Percentiles rank a stretch among this genome's conserved stretches.
Evolutionary conservation across 192 early-diverging fungal species (phyloP).

Genomic region (Coemansia asiatica): DNA sequence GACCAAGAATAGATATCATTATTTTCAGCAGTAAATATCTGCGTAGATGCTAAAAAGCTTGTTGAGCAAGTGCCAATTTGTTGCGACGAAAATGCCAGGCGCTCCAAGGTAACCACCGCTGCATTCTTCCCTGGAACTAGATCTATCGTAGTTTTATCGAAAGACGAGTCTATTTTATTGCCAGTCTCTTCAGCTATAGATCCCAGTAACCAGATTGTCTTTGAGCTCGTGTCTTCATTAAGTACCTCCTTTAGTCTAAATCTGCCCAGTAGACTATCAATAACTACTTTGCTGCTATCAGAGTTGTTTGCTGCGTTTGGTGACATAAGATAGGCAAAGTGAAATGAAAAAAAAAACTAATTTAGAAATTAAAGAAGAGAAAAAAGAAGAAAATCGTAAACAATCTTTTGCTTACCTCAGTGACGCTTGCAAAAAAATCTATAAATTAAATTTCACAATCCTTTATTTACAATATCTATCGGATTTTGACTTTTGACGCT

Average conservation of each 20-base stretch:
- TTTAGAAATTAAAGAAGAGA: neutral
- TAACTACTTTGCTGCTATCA: neutral
- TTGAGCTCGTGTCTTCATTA: slow-evolving; percentile 38
- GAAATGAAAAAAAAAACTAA: neutral
- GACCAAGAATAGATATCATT: slow-evolving; percentile 75
- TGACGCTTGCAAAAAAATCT: too few species aligned
- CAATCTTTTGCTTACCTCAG: too few species aligned
- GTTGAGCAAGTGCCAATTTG: neutral
- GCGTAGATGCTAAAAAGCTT: slow-evolving; percentile 6
- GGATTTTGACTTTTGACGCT: slow-evolving; percentile 16
- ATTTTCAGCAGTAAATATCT: slow-evolving; percentile 45
- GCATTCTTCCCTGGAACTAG: slow-evolving; percentile 24
- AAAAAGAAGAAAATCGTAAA: neutral
- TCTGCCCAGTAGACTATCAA: slow-evolving; percentile 10
- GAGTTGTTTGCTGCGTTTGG: neutral
- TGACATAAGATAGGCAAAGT: neutral
- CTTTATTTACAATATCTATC: slow-evolving; percentile 20
- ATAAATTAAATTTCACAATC: too few species aligned
- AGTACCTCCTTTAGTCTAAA: slow-evolving; percentile 41
- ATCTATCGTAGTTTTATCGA: neutral
- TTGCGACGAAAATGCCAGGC: slow-evolving; percentile 24
- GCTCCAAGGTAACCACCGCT: slow-evolving; percentile 41
- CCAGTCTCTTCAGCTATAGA: slow-evolving; percentile 3
- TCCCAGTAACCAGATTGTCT: slow-evolving; percentile 45
- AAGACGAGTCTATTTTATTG: neutral